A percentile compares a stretch with the other conserved stretches of the same genome.
Evolutionary conservation across 306 rosid genomes (phyloP).

Genomic region (Chamaecrista fasciculata): DNA sequence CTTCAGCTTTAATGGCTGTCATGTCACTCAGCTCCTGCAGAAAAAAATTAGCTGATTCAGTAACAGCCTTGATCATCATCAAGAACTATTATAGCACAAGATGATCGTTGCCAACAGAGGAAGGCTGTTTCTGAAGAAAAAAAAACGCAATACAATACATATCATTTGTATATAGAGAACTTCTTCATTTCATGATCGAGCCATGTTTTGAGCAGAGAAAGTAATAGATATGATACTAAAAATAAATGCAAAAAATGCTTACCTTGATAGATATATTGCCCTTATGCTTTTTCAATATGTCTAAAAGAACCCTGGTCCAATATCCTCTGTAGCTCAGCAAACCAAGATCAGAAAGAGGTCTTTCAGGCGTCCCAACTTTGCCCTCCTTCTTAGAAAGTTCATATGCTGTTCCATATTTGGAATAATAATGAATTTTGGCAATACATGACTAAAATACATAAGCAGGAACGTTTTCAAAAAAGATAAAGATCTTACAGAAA

Average conservation of each 20-base stretch:
- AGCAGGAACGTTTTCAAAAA: background rate
- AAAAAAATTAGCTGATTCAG: slow-evolving; percentile 15
- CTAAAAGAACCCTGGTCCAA: slow-evolving; percentile 96
- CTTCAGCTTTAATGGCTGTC: slow-evolving; percentile 98
- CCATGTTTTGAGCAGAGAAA: slow-evolving; percentile 1
- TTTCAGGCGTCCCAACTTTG: slow-evolving; percentile 96
- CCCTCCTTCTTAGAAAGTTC: slow-evolving; percentile 98
- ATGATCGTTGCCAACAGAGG: background rate
- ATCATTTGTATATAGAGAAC: slow-evolving; percentile 4
- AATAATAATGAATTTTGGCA: slow-evolving; percentile 19
- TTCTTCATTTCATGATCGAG: background rate
- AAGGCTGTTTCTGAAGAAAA: background rate
- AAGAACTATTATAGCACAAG: background rate
- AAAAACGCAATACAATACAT: background rate
- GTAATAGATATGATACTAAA: background rate
- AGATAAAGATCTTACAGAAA: slow-evolving; percentile 65
- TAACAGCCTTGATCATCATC: background rate
- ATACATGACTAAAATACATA: slow-evolving; percentile 10
- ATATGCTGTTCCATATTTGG: slow-evolving; percentile 68
- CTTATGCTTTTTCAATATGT: slow-evolving; percentile 92
- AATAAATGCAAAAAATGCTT: slow-evolving; percentile 19
- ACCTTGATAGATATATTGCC: slow-evolving; percentile 98
- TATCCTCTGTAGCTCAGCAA: slow-evolving; percentile 96
- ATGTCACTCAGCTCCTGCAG: slow-evolving; percentile 96
- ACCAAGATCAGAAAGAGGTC: slow-evolving; percentile 99